Base-by-base conservation (phyloP, 495 filamentous ascomycete genomes). In the Bombardia bombarda region DNA sequence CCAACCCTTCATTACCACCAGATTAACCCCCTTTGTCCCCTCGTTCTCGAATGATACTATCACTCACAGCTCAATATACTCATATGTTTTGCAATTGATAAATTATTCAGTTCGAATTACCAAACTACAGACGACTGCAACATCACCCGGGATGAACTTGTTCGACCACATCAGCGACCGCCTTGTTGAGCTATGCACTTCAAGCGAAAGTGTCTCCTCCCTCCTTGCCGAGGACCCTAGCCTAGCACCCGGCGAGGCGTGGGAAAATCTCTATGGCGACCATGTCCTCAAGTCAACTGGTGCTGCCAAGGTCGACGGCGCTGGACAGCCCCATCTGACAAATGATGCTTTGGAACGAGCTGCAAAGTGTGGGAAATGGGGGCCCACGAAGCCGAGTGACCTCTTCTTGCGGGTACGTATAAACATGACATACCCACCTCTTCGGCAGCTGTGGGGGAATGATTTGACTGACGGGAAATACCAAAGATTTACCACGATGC, bases 401-500 rank as follows among this genome's bases (percentile, higher is more conserved):
- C 60, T 88, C 7, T 88, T 88, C 51, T 61, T 86, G 14, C 65
- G 66, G 56, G 79, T 78, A 32, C 9, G 1, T n/a, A n/a, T n/a
- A n/a, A n/a, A n/a, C n/a, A 18, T 4, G 4, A n/a, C n/a, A n/a
- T n/a, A n/a, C n/a, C n/a, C n/a, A n/a, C n/a, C n/a, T n/a, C n/a
- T n/a, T n/a, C n/a, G n/a, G n/a, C n/a, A n/a, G n/a, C n/a, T n/a
- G n/a, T n/a, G n/a, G n/a, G 8, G 18, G 3, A 6, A 6, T 9
- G 5, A 0, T 2, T 32, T 1, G 75, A 67, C n/a, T n/a, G n/a
- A n/a, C n/a, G n/a, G n/a, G n/a, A n/a, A n/a, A n/a, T n/a, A n/a
- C n/a, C n/a, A n/a, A n/a, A n/a, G n/a, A 33, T 82, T 2, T 87
- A 79, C 49, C 73, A 82, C 45, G 81, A 86, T 68, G 77, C 76